Percentiles rank a stretch among this genome's conserved stretches.
phyloP scores from a whole-genome alignment of 345 rosid species.

The Pelargonium nanum region DNA sequence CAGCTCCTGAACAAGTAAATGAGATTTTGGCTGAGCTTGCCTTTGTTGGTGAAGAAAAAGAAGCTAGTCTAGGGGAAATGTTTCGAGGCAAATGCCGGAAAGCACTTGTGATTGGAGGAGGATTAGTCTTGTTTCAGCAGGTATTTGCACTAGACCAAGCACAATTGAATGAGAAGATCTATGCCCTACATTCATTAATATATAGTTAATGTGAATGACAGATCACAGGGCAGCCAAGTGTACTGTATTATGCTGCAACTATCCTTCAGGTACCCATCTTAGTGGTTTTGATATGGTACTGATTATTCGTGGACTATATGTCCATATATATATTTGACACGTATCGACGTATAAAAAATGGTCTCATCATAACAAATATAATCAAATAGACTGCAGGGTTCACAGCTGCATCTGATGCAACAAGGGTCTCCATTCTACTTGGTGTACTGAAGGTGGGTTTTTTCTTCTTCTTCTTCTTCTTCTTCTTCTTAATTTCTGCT shows the following conservation, averaged over 20 bases:
- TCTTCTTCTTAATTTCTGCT: not conserved
- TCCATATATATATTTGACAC: not conserved
- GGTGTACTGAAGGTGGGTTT: conserved; percentile 68
- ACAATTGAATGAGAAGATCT: not conserved
- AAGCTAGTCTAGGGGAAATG: conserved; percentile 46
- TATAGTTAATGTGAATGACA: conserved; percentile 27
- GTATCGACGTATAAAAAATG: not conserved
- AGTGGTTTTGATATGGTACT: not conserved
- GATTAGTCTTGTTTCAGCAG: conserved; percentile 94
- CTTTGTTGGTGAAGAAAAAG: conserved; percentile 57
- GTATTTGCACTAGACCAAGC: conserved; percentile 19
- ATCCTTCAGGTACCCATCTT: conserved; percentile 57
- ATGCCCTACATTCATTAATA: not conserved
- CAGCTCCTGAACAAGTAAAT: conserved; percentile 55
- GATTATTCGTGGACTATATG: too few species aligned
- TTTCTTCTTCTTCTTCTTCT: not conserved
- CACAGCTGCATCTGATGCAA: conserved; percentile 92
- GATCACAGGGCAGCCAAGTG: conserved; percentile 99
- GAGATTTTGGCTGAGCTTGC: conserved; percentile 67
- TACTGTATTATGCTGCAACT: conserved; percentile 82
- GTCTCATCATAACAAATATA: conserved; percentile 1
- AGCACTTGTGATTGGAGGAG: conserved; percentile 77
- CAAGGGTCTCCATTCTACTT: conserved; percentile 83
- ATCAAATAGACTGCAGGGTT: conserved; percentile 80
- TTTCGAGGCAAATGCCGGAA: conserved; percentile 76